A percentile compares a stretch with the other conserved stretches of the same genome.
Evolutionary conservation across 1,139 yeast genomes (phyloP).

Genomic region (Suhomyces taliae): DNA sequence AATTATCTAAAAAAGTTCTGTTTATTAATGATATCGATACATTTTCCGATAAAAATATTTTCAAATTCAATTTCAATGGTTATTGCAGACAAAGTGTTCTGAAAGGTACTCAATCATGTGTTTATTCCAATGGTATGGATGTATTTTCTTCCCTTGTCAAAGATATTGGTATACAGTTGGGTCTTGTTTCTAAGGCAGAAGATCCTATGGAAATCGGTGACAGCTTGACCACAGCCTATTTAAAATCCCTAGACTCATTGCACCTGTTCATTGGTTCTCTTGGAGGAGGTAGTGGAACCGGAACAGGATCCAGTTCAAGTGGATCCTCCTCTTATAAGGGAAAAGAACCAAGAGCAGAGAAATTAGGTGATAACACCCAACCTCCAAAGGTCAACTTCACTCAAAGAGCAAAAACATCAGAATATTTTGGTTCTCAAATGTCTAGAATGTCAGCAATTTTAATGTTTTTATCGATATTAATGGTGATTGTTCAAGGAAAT

Average conservation of each 20-base stretch:
- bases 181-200: conserved; percentile 36
- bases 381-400: neutral
- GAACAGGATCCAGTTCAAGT: no score
- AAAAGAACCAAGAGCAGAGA: no score
- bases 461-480: conserved; percentile 3
- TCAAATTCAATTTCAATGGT: conserved; percentile 48
- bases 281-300: no score
- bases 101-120: conserved; percentile 8
- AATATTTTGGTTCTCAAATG: conserved; percentile 1
- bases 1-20: conserved; percentile 15
- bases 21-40: conserved; percentile 41
- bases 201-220: conserved; percentile 33
- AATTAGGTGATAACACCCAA: no score
- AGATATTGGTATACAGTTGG: conserved; percentile 32
- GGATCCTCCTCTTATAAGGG: no score
- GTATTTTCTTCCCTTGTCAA: conserved; percentile 7
- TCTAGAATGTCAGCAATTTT: conserved; percentile 2
- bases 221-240: conserved; percentile 8
- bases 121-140: conserved; percentile 9
- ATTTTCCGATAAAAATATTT: conserved; percentile 41
- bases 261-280: conserved; percentile 1
- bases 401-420: conserved; percentile 1
- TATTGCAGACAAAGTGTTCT: conserved; percentile 43
- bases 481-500: conserved; percentile 6
- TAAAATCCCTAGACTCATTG: conserved; percentile 5